Evolutionary conservation across 2,329 filamentous ascomycete genomes (phyloP), one percentile per base, ranked within the genome.

Genomic region (Hymenoscyphus fructigenus): DNA sequence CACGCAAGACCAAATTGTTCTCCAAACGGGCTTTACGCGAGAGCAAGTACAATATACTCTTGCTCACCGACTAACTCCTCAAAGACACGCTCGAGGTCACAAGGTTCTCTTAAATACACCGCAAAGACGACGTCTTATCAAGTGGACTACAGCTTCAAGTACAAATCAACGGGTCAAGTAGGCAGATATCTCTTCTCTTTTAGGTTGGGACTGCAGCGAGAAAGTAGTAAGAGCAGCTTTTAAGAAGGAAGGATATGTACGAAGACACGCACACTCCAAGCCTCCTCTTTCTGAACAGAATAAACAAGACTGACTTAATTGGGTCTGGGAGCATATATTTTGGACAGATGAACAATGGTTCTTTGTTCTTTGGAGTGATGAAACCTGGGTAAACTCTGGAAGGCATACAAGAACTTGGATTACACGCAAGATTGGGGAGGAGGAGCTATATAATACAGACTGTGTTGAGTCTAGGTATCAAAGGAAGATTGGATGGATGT

Each of bases 401-500:
- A 59, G 58, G 41, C 57, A 66, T 60, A 66, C 36, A n/a, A 29
- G 47, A 7, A 15, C n/a, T 9, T 38, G n/a, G 41, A 28, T 65
- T n/a, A 66, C 57, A 38, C n/a, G 59, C 1, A 58, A 44, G 26
- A 59, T 59, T 32, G 23, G 53, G n/a, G 28, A 47, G 20, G 7
- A 50, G 57, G 47, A 63, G 23, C 29, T 56, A 15, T 41, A 55
- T 57, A 12, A 67, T 32, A n/a, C 26, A 14, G 64, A 66, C 61
- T 70, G 59, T 63, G n/a, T 70, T n/a, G 7, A 62, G 29, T 12
- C 50, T 9, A 26, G 55, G 10, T 50, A 63, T 14, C 59, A 68
- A 64, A 65, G 59, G 36, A 69, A 68, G 63, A 69, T 66, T 59
- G 60, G 64, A 59, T 69, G 61, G 68, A 67, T 68, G 56, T 65